Base-by-base conservation (phyloP, 169 alveolate genomes). In the Cyclospora cayetanensis region DNA sequence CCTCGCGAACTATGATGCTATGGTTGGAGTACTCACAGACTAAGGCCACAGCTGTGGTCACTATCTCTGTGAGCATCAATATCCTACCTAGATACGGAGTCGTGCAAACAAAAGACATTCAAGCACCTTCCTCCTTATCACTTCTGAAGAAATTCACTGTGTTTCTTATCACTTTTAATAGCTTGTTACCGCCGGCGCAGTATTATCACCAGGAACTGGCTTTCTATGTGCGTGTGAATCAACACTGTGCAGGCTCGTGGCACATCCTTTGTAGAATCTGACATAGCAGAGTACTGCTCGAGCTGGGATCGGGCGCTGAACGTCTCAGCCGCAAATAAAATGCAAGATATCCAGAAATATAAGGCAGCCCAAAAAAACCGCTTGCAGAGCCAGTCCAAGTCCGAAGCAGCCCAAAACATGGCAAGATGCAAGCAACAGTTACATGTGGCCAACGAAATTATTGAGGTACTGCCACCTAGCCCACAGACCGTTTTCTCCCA, bases 161-260 rank as follows among this genome's bases (percentile, higher is more conserved):
- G n/a, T n/a, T n/a, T n/a, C n/a, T n/a, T n/a, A n/a, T n/a, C n/a
- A n/a, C n/a, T n/a, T n/a, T n/a, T n/a, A n/a, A n/a, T n/a, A n/a
- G n/a, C n/a, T n/a, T n/a, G n/a, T n/a, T n/a, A n/a, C n/a, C n/a
- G n/a, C n/a, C n/a, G n/a, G n/a, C n/a, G n/a, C n/a, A n/a, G n/a
- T n/a, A n/a, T n/a, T n/a, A n/a, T n/a, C n/a, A n/a, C n/a, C n/a
- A n/a, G n/a, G n/a, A n/a, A n/a, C n/a, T n/a, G n/a, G n/a, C n/a
- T n/a, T n/a, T n/a, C n/a, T n/a, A n/a, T n/a, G n/a, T n/a, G n/a
- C n/a, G n/a, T n/a, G n/a, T n/a, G n/a, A n/a, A n/a, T n/a, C n/a
- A n/a, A n/a, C n/a, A n/a, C n/a, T n/a, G n/a, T n/a, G n/a, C 86
- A 76, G 86, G 46, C 86, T 42, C 39, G 74, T 50, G 74, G 70